These are phyloP conservation scores for Diaporthe ampelina DNA, from an alignment of 2,329 filamentous ascomycete species.

Conservation along the genomic window DNA sequence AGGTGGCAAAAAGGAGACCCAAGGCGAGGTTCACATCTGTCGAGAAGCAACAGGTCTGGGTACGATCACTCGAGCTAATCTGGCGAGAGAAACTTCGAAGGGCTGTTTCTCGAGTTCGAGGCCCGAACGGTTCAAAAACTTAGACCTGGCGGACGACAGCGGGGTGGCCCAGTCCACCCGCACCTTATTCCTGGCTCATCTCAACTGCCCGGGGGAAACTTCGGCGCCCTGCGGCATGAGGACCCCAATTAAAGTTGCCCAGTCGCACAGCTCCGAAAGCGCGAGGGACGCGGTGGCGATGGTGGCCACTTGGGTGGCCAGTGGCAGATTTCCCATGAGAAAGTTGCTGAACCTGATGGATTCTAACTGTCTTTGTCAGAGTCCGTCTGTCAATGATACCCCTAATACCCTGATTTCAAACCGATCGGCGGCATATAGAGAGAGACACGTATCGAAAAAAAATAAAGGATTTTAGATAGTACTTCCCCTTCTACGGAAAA, in stretches of 20 bases:
- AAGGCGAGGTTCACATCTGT: not conserved
- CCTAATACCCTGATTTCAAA: conserved; percentile 7
- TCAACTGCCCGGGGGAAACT: not conserved
- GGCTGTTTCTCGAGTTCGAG: not conserved
- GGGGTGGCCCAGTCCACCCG: not conserved
- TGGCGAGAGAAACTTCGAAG: not conserved
- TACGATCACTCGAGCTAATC: conserved; percentile 4
- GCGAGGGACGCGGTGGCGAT: not conserved
- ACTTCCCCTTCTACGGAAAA: conserved; percentile 12
- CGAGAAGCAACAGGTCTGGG: not conserved
- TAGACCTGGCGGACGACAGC: conserved; percentile 4
- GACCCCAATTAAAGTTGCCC: not conserved
- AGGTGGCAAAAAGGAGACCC: not conserved
- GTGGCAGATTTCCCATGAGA: not conserved
- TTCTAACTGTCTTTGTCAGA: not conserved
- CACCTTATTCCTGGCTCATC: not conserved
- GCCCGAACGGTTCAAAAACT: not conserved
- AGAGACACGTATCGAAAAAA: not conserved
- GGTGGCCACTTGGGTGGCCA: conserved; percentile 10
- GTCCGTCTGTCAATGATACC: conserved; percentile 21
- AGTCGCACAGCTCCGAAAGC: not conserved
- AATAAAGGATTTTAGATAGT: not conserved
- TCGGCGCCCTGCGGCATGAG: not conserved
- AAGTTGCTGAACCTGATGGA: not conserved
- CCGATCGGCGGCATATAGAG: conserved; percentile 1